Evolutionary conservation across 208 protist species (phyloP), one percentile per base, ranked within the genome.

Genomic region (Porcisia deanei): DNA sequence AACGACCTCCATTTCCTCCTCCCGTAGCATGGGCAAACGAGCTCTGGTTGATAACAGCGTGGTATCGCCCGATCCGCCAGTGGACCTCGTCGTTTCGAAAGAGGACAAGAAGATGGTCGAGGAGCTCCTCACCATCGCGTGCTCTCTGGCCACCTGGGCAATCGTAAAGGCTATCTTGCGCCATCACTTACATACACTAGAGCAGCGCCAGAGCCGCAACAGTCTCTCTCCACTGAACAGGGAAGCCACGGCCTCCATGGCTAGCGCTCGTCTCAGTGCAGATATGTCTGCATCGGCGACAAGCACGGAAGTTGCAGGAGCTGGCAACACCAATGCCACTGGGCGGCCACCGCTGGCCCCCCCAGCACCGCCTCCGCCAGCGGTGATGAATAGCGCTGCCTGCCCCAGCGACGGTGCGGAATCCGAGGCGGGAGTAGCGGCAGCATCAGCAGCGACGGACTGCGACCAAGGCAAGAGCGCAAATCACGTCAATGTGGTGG

Each of bases 131-230:
- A 77, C 49, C 60, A 71, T 87, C 3, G 83, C 86, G 3, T 90
- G 86, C 58, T 72, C 85, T 12, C 52, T 95, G 47, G 90, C 85
- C 8, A 94, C 86, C 57, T 95, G 93, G 90, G 75, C 87, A 30
- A 90, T 92, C 68, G 75, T 94, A 37, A 80, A 86, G 1, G 55
- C 79, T 22, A 83, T 97, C 30, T 77, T 95, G 39, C 83, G 70
- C 18, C 80, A 92, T 55, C 88, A 95, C 61, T 55, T 93, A 25
- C 34, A 76, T 47, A 25, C 55, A 16, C 43, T 76, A 22, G 75
- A 82, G 47, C 49, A 81, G 41, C 67, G 37, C 30, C 67, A 68
- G 65, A 54, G 64, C 58, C 20, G 57, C 16, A 60, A 25, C 30
- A 65, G 70, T 49, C 43, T 71, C 16, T 47, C 43, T 43, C 18